Evolutionary conservation across 345 rosid genomes (phyloP).

Genomic region (Passiflora organensis): DNA sequence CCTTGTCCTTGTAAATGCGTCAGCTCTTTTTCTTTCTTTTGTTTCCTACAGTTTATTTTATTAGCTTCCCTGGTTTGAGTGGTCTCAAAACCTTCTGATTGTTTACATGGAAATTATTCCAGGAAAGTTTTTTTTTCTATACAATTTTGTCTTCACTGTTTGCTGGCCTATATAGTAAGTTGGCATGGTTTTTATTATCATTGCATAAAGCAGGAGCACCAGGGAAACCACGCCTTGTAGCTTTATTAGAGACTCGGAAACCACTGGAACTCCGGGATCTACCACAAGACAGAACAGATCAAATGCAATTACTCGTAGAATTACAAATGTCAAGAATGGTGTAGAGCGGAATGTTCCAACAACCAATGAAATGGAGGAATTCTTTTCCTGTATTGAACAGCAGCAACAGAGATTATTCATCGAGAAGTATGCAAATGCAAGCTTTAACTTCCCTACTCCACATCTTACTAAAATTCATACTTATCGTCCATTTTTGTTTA

Average conservation of each 20-base stretch:
- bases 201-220: constrained; percentile 35
- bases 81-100: too few species aligned
- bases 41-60: too few species aligned
- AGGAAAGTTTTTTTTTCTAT: background rate
- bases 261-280: constrained; percentile 41
- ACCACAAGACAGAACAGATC: constrained; percentile 36
- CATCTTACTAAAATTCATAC: too few species aligned
- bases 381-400: constrained; percentile 57
- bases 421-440: too few species aligned
- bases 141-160: background rate
- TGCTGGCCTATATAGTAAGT: background rate
- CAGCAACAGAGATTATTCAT: constrained; percentile 44
- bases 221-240: constrained; percentile 54
- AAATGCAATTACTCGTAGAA: constrained; percentile 23
- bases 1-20: constrained; percentile 6
- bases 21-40: constrained; percentile 8
- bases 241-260: constrained; percentile 32
- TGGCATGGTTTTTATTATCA: background rate
- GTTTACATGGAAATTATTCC: too few species aligned
- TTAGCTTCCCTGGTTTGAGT: background rate
- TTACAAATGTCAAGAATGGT: constrained; percentile 15
- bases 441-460: too few species aligned
- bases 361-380: constrained; percentile 60
- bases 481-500: too few species aligned
- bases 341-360: constrained; percentile 35